Conservation (phyloP, 495 filamentous ascomycete genomes). For the Oidiodendron maius region DNA sequence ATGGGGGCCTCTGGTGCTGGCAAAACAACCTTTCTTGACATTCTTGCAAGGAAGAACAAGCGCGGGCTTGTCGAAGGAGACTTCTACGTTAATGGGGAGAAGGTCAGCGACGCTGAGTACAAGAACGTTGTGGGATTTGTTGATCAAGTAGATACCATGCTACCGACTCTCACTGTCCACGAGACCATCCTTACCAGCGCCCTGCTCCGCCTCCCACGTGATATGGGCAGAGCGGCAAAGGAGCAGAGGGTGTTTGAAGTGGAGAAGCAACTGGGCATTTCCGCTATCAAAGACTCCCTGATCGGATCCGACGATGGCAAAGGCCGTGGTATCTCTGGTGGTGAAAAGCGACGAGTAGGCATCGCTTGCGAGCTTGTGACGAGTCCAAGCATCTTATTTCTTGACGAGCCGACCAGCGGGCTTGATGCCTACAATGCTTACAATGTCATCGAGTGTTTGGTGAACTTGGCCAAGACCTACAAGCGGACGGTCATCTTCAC, state of each 20-base stretch:
- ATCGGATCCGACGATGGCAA: conserved; percentile 98
- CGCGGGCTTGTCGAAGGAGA: conserved; percentile 71
- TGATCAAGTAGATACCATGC: conserved; percentile 97
- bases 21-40: conserved; percentile 96
- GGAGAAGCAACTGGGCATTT: conserved; percentile 90
- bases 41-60: conserved; percentile 97
- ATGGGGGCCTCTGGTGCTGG: conserved; percentile 98
- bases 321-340: conserved; percentile 91
- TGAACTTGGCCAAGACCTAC: conserved; percentile 91
- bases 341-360: conserved; percentile 91
- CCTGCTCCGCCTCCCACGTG: conserved; percentile 77
- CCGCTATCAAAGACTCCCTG: conserved; percentile 83
- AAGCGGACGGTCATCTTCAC: conserved; percentile 96
- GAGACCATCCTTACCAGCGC: conserved; percentile 96
- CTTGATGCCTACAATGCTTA: conserved; percentile 95
- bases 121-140: conserved; percentile 92
- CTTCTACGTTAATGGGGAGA: conserved; percentile 93
- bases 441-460: conserved; percentile 94
- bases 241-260: conserved; percentile 88
- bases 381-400: conserved; percentile 92
- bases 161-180: conserved; percentile 93
- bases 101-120: conserved; percentile 78
- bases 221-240: conserved; percentile 83
- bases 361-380: conserved; percentile 98
- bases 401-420: conserved; percentile 95